Percentiles rank a stretch among this genome's conserved stretches.
Conservation (phyloP, 2,329 filamentous ascomycete genomes). For the Corinectria fuckeliana region DNA sequence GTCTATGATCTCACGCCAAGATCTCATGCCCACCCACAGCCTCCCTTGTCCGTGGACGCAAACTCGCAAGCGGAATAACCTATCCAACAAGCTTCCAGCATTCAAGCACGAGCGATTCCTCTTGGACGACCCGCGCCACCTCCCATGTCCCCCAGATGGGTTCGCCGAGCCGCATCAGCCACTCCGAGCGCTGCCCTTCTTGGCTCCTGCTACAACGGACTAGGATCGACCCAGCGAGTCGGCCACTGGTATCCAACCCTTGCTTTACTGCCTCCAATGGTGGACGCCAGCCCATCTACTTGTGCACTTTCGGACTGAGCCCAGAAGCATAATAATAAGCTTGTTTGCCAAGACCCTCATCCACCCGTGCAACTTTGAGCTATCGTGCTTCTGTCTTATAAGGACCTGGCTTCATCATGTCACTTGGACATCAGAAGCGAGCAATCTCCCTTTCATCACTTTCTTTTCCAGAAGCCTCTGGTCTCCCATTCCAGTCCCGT, state of each 20-base stretch:
- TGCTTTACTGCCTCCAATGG: background rate
- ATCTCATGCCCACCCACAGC: background rate
- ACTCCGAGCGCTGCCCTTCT: background rate
- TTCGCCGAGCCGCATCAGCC: conserved; percentile 25
- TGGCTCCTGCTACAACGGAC: conserved; percentile 4
- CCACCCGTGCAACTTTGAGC: background rate
- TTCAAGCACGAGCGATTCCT: conserved; percentile 7
- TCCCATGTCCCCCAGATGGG: conserved; percentile 20
- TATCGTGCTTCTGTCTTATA: conserved; percentile 27
- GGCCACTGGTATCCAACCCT: conserved; percentile 4
- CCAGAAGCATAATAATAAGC: conserved; percentile 38
- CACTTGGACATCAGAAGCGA: background rate
- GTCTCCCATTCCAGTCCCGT: background rate
- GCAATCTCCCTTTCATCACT: conserved; percentile 10
- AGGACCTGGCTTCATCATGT: conserved; percentile 18
- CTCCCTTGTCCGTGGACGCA: background rate
- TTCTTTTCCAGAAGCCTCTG: conserved; percentile 23
- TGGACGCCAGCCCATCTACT: background rate
- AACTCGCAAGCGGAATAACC: background rate
- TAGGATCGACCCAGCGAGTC: background rate
- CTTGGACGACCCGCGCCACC: background rate
- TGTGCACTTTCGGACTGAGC: conserved; percentile 2
- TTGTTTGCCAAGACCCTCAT: conserved; percentile 35
- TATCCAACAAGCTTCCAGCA: conserved; percentile 15
- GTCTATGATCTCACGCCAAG: too few relatives aligned